These are phyloP conservation scores for Fusarium nisikadoi DNA, from an alignment of 2,329 filamentous ascomycete genomes.

Conservation along the genomic window DNA sequence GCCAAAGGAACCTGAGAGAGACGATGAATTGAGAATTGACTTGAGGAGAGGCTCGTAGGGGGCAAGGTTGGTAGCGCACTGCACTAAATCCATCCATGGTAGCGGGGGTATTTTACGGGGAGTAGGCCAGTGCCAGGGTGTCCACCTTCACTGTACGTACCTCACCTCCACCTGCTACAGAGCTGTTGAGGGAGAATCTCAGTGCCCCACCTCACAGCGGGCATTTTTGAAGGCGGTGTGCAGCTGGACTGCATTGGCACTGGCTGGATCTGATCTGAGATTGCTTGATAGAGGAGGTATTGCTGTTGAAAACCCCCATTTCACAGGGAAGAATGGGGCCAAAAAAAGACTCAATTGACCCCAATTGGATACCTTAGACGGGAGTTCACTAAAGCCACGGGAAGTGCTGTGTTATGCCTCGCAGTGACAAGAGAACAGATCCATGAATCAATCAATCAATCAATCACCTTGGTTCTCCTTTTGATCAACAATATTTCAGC, in stretches of 20 bases:
- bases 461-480: not conserved
- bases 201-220: slow-evolving; percentile 42
- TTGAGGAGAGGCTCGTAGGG: slow-evolving; percentile 34
- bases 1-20: slow-evolving; percentile 27
- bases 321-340: not conserved
- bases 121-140: slow-evolving; percentile 27
- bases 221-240: slow-evolving; percentile 42
- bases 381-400: not conserved
- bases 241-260: slow-evolving; percentile 13
- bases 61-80: slow-evolving; percentile 25
- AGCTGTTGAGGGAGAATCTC: slow-evolving; percentile 16
- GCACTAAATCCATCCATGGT: slow-evolving; percentile 4
- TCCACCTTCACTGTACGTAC: slow-evolving; percentile 17
- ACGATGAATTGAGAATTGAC: slow-evolving; percentile 38
- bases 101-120: slow-evolving; percentile 31
- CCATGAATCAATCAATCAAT: not conserved
- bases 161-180: not conserved
- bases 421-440: not conserved
- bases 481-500: not conserved
- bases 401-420: not conserved
- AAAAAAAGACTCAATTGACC: not conserved
- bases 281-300: not conserved
- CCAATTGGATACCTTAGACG: not conserved
- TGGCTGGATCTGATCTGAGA: not conserved
- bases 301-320: not conserved